phyloP scores from a whole-genome alignment of 2,329 filamentous ascomycete species.

The Dryadomyces quercus-mongolicae region DNA sequence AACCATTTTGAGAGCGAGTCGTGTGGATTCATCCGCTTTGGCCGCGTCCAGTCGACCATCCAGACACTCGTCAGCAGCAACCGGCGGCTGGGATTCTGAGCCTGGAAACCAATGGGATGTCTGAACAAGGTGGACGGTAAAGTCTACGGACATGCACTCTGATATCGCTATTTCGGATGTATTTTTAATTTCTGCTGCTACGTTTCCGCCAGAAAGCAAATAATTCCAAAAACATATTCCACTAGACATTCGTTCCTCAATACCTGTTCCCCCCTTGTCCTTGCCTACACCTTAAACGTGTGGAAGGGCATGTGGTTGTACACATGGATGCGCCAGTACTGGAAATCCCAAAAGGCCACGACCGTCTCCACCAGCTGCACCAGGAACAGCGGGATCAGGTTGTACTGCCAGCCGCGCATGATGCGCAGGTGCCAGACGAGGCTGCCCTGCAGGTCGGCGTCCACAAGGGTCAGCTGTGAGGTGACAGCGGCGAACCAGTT shows the following conservation, averaged over 20 bases:
- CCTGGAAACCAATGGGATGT: no score
- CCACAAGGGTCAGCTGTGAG: conserved; percentile 16
- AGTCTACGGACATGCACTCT: no score
- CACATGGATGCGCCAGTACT: neutral
- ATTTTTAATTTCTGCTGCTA: neutral
- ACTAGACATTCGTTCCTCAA: no score
- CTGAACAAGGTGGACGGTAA: no score
- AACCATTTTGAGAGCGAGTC: conserved; percentile 32
- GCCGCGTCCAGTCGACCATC: neutral
- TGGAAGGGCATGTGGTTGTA: neutral
- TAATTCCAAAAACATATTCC: no score
- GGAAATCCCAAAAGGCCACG: conserved; percentile 6
- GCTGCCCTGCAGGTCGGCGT: conserved; percentile 12
- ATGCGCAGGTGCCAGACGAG: conserved; percentile 17
- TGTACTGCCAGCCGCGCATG: conserved; percentile 25
- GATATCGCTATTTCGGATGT: neutral
- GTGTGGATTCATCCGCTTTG: conserved; percentile 18
- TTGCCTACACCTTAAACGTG: neutral
- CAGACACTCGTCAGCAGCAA: neutral
- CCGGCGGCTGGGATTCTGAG: neutral
- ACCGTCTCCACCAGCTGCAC: conserved; percentile 12
- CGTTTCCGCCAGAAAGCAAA: neutral
- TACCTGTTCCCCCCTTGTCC: neutral
- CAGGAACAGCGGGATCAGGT: conserved; percentile 20
- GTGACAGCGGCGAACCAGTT: conserved; percentile 25